phyloP scores from a whole-genome alignment of 208 protist genomes.

The Leishmania arabica region DNA sequence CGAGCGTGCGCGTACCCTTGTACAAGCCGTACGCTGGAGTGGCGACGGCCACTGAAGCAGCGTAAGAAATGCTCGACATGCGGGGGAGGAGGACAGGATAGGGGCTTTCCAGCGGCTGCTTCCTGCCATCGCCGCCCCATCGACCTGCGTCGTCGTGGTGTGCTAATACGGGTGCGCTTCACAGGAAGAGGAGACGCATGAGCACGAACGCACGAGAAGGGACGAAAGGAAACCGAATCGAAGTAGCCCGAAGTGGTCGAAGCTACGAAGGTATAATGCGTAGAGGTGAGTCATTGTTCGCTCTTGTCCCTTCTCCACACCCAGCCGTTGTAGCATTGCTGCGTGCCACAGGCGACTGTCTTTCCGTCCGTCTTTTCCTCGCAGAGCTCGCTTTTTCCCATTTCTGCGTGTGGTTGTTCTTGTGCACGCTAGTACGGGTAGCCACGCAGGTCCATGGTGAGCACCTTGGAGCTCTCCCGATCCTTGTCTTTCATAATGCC shows the following conservation, averaged over 20 bases:
- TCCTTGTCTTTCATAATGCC: constrained; percentile 95
- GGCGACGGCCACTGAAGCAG: neutral
- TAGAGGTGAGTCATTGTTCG: neutral
- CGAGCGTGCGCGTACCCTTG: neutral
- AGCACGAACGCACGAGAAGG: neutral
- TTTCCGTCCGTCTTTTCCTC: neutral
- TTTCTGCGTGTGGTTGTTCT: neutral
- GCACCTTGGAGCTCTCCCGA: constrained; percentile 72
- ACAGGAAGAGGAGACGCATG: neutral
- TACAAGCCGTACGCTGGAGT: neutral
- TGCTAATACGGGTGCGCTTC: neutral
- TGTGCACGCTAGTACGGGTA: constrained; percentile 64
- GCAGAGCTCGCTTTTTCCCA: neutral
- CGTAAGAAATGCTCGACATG: neutral
- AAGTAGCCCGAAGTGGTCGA: neutral
- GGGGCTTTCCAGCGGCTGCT: neutral
- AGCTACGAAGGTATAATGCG: too few species aligned
- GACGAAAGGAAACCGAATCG: neutral
- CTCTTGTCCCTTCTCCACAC: neutral
- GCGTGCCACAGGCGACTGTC: neutral
- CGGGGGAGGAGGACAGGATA: too few species aligned
- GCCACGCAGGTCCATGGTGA: constrained; percentile 90
- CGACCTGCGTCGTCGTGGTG: neutral
- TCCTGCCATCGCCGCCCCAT: neutral
- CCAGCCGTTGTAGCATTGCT: neutral